These are phyloP conservation scores for Solanum raphanifolium DNA, from an alignment of 257 asterid genomes.

Conservation along the genomic window DNA sequence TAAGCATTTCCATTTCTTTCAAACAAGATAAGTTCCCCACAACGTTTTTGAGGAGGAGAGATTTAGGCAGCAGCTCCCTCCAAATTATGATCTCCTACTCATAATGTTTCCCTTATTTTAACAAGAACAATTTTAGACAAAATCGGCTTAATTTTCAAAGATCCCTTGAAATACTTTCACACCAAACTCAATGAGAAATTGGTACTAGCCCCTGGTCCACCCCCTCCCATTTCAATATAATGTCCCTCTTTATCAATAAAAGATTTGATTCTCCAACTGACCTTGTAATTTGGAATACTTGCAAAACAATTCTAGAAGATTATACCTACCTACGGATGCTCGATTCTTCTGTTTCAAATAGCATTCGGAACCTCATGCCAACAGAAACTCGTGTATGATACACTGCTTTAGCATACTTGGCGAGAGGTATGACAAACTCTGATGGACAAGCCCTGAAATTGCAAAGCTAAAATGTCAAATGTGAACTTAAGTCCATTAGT, in stretches of 20 bases:
- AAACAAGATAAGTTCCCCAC: not conserved
- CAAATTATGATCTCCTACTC: not conserved
- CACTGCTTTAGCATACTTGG: conserved; percentile 74
- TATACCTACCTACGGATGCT: conserved; percentile 76
- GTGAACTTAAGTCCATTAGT: not conserved
- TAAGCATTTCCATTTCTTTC: not conserved
- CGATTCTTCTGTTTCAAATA: conserved; percentile 86
- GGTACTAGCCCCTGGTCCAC: not conserved
- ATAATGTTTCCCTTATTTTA: not conserved
- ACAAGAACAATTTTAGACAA: not conserved
- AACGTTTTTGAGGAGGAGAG: not conserved
- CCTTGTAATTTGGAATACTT: not conserved
- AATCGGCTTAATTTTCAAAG: not conserved
- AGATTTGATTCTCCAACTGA: not conserved
- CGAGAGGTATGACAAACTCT: conserved; percentile 84
- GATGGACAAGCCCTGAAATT: conserved; percentile 79
- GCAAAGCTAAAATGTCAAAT: not conserved
- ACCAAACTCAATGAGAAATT: not conserved
- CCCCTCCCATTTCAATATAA: not conserved
- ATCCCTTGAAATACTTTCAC: not conserved
- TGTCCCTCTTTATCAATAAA: not conserved
- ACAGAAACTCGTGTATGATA: conserved; percentile 80
- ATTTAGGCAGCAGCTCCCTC: not conserved
- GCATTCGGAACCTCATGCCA: conserved; percentile 95
- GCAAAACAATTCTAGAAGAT: not conserved